Base-by-base conservation (phyloP, 1,284 basidiomycete genomes). In the Tetrapyrgos nigripes region DNA sequence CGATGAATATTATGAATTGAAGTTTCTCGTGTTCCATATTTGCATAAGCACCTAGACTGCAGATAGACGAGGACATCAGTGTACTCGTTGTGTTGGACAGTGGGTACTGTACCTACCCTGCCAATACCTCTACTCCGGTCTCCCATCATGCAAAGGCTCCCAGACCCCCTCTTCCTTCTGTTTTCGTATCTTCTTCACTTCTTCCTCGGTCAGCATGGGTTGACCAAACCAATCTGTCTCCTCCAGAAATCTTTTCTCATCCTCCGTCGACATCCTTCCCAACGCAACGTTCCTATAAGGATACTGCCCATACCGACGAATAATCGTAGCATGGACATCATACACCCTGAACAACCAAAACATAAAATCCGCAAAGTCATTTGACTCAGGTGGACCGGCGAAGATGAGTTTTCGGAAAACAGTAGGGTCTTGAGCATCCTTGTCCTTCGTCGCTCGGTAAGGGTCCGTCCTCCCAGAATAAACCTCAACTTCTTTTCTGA, bases 321-420 rank as follows among this genome's bases (percentile, higher is more conserved):
- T 50, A n/a, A 62, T 57, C 1, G 61, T 55, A 21, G 29, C 28
- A 27, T 62, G 61, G 9, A 55, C 58, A 13, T 60, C 61, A 24
- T 54, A 53, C 11, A 62, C 31, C 28, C 61, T 29, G n/a, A 48
- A 60, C 1, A 60, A 14, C 58, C 58, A 60, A 43, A 60, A 62
- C 26, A 57, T 54, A 21, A 60, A 57, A 3, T 57, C 51, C 21
- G 50, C 54, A 54, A 54, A 57, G 26, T 17, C 46, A 8, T 10
- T 35, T 8, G 24, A 47, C 13, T 45, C 11, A 3, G 61, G 61
- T 21, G 58, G 61, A 21, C 55, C 61, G 27, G 26, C 37, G 8
- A 14, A 14, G 19, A 60, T 21, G 11, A 62, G 46, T 5, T 50
- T 21, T n/a, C 44, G 23, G 40, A 62, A 60, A 31, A 62, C 21